A percentile compares a stretch with the other conserved stretches of the same genome.
Conservation (phyloP, 2,329 filamentous ascomycete species). For the Fonsecaea monophora region DNA sequence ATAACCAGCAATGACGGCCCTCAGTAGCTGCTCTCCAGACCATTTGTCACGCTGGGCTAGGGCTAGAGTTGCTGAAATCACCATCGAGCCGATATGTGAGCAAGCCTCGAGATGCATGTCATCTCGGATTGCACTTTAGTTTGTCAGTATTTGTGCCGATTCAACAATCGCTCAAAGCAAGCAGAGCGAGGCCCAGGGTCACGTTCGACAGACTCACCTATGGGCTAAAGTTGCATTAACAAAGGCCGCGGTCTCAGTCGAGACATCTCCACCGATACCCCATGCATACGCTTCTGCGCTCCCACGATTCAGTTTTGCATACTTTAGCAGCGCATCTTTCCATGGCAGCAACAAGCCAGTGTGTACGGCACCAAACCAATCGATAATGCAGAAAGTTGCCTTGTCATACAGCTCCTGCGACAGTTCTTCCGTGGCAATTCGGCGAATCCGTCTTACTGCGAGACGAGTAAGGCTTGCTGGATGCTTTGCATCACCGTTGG, state of each 20-base stretch:
- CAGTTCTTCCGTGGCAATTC: conserved; percentile 10
- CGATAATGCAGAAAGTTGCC: conserved; percentile 18
- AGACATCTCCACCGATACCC: conserved; percentile 6
- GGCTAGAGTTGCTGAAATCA: conserved; percentile 15
- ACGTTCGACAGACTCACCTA: conserved; percentile 16
- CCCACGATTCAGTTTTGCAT: conserved; percentile 9
- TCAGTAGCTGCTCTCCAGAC: conserved; percentile 20
- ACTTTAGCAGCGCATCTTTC: conserved; percentile 9
- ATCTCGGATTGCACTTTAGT: conserved; percentile 11
- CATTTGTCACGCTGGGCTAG: conserved; percentile 20
- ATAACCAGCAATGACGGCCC: conserved; percentile 16
- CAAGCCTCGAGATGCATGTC: conserved; percentile 19
- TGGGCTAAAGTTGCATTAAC: conserved; percentile 24
- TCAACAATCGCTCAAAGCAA: not conserved
- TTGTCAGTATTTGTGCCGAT: not conserved
- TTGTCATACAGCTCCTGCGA: conserved; percentile 15
- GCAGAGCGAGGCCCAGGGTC: not conserved
- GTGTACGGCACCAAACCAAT: conserved; percentile 17
- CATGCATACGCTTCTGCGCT: conserved; percentile 7
- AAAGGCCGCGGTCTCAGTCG: conserved; percentile 27
- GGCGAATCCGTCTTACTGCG: conserved; percentile 11
- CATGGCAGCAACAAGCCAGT: conserved; percentile 11
- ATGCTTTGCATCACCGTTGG: conserved; percentile 8
- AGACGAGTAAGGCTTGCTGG: conserved; percentile 28
- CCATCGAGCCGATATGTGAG: conserved; percentile 19